Base-by-base conservation (phyloP, 2,329 filamentous ascomycete species). In the Penicillium sclerotiorum region DNA sequence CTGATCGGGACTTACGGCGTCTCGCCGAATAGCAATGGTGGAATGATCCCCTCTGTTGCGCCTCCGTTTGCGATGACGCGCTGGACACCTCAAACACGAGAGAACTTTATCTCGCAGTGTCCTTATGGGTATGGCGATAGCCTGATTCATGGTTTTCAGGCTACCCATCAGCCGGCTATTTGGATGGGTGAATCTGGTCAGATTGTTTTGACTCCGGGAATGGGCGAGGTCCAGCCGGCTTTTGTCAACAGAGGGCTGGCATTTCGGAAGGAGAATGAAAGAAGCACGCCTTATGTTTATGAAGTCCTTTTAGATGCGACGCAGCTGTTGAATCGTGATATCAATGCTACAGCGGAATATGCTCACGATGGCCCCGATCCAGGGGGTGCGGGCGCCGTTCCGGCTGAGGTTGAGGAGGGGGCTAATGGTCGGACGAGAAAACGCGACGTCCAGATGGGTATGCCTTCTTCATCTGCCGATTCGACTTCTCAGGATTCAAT, bases 111-210 rank as follows among this genome's bases (percentile, higher is more conserved):
- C 44, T 76, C 73, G 1, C 76, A 78, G 51, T 75, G 75, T 12
- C 74, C 76, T 0, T 79, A 79, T 57, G 67, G 73, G 20, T 72
- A 77, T 44, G 53, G 67, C 12, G 76, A 79, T 48, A 49, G 57
- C 0, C 69, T 70, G 20, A 69, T 78, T 8, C 77, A 79, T 50
- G 76, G 77, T 1, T 78, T 79, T 47, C 76, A 79, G 56, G 76
- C 75, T 8, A 78, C 76, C 1, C 76, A 79, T 47, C 76, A 79
- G 53, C 77, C 77, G 0, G 77, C 77, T 0, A 79, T 79, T n/a
- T 78, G 77, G 76, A 79, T 79, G 74, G 77, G 76, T 3, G 76
- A 79, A 56, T 67, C 72, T 9, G 76, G 77, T 6, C 75, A 78
- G 56, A 66, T 76, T 1, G 71, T 77, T 3, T 38, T 79, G 3